A percentile compares a stretch with the other conserved stretches of the same genome.
Evolutionary conservation across 768 basidiomycete species (phyloP).

Genomic region (Boletus patriciae): DNA sequence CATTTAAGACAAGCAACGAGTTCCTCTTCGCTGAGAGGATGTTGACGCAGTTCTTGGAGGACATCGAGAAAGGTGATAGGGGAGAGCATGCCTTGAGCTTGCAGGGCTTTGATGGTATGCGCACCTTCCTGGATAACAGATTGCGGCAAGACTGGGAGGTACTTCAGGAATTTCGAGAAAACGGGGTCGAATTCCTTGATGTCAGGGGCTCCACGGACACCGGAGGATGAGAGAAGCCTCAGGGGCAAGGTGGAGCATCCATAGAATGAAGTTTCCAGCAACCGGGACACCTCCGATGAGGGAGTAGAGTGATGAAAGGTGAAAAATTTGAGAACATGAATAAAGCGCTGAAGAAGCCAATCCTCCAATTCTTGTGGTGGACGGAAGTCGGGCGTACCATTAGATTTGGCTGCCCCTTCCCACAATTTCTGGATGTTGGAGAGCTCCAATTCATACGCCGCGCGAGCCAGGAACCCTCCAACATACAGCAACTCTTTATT

Average conservation of each 20-base stretch:
- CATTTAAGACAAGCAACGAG: slow-evolving; percentile 83
- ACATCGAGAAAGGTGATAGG: slow-evolving; percentile 82
- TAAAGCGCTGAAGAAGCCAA: slow-evolving; percentile 56
- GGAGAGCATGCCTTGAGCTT: slow-evolving; percentile 63
- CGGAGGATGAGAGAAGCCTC: slow-evolving; percentile 10
- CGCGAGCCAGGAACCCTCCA: slow-evolving; percentile 78
- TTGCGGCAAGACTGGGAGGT: slow-evolving; percentile 71
- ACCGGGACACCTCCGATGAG: slow-evolving; percentile 67
- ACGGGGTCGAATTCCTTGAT: slow-evolving; percentile 63
- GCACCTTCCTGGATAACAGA: slow-evolving; percentile 55
- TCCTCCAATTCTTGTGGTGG: slow-evolving; percentile 44
- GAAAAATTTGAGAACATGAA: slow-evolving; percentile 88
- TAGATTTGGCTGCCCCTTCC: slow-evolving; percentile 45
- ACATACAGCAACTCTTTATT: slow-evolving; percentile 86
- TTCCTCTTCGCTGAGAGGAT: slow-evolving; percentile 71
- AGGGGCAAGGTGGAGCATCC: slow-evolving; percentile 9
- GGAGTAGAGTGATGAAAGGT: slow-evolving; percentile 88
- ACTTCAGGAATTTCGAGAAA: slow-evolving; percentile 73
- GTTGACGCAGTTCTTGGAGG: slow-evolving; percentile 65
- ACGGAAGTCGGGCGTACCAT: slow-evolving; percentile 25
- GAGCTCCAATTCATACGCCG: slow-evolving; percentile 85
- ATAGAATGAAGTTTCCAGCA: slow-evolving; percentile 71
- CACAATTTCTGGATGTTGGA: slow-evolving; percentile 56
- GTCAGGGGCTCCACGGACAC: slow-evolving; percentile 11
- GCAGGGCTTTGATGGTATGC: slow-evolving; percentile 61